phyloP scores from a whole-genome alignment of 306 rosid genomes.

The Trichosanthes cucumerina region DNA sequence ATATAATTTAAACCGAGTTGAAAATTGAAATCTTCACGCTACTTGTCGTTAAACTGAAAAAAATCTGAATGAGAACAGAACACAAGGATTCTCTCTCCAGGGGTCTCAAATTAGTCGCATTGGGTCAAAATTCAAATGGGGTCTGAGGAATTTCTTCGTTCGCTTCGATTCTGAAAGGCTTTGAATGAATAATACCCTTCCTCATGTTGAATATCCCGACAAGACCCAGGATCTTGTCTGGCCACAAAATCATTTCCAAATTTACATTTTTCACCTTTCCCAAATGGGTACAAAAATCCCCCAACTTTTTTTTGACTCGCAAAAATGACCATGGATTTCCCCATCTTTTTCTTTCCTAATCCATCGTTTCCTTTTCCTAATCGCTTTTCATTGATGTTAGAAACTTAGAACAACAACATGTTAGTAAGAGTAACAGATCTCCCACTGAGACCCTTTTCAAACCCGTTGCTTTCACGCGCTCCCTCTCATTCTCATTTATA shows the following conservation, averaged over 20 bases:
- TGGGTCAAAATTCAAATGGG: not conserved
- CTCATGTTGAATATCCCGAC: not conserved
- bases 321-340: not conserved
- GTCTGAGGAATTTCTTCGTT: not conserved
- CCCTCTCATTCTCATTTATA: not conserved
- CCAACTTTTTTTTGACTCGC: not conserved
- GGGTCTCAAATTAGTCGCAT: not conserved
- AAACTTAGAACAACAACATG: not conserved
- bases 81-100: too few species aligned
- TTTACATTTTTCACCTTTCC: not conserved
- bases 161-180: not conserved
- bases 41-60: too few species aligned
- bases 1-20: too few species aligned
- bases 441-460: conserved; percentile 23
- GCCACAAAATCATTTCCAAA: not conserved
- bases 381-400: not conserved
- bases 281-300: not conserved
- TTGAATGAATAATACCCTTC: not conserved
- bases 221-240: not conserved
- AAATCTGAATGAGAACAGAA: too few species aligned
- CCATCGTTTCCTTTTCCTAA: not conserved
- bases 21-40: too few species aligned
- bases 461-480: conserved; percentile 13
- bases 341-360: not conserved
- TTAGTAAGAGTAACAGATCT: conserved; percentile 13